Conservation (phyloP, 225 moss, liverwort and hornwort species). For the Lunularia cruciata region DNA sequence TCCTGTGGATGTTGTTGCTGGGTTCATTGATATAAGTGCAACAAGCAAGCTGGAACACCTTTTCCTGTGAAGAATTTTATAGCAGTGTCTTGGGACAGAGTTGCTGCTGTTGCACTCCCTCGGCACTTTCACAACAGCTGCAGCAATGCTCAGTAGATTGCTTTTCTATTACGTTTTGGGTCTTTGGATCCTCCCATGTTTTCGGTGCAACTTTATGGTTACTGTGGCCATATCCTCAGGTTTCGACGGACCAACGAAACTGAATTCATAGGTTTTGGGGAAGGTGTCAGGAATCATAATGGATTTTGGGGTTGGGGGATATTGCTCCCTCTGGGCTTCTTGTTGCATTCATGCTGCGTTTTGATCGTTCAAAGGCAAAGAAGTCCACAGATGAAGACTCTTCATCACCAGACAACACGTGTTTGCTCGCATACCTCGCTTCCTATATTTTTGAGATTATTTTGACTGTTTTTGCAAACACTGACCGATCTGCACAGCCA, state of each 20-base stretch:
- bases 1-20: conserved; percentile 70
- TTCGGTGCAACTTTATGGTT: conserved; percentile 99
- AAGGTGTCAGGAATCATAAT: conserved; percentile 78
- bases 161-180: conserved; percentile 99
- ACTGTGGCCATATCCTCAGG: conserved; percentile 96
- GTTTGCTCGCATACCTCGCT: conserved; percentile 88
- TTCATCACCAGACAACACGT: conserved; percentile 73
- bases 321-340: conserved; percentile 93
- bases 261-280: conserved; percentile 72
- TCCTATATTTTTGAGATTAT: conserved; percentile 94
- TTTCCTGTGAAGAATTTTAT: conserved; percentile 94
- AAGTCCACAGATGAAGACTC: conserved; percentile 21
- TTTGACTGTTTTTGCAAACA: conserved; percentile 82
- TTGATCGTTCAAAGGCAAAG: conserved; percentile 65
- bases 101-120: conserved; percentile 88
- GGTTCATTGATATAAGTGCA: conserved; percentile 60
- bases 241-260: conserved; percentile 96
- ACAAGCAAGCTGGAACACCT: conserved; percentile 91
- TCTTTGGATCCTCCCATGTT: conserved; percentile 94
- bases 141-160: conserved; percentile 87
- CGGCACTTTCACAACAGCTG: conserved; percentile 93
- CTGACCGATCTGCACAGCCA: conserved; percentile 91
- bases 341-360: conserved; percentile 96
- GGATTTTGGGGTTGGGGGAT: conserved; percentile 91
- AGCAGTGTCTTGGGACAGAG: conserved; percentile 93